Evolutionary conservation across 192 early-diverging fungal species (phyloP).

Genomic region (Radiomyces spectabilis): DNA sequence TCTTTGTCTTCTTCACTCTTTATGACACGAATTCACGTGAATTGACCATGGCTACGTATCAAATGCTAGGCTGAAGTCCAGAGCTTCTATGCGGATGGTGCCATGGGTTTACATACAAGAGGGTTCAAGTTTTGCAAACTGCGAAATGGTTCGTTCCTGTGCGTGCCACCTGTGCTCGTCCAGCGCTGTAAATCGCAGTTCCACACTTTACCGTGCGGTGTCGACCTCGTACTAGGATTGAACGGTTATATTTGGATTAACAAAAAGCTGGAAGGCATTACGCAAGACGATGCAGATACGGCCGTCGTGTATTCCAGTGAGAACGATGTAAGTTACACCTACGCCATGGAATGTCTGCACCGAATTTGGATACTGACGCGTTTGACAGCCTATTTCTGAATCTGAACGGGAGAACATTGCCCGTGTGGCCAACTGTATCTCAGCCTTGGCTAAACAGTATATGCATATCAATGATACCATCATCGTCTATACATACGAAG

Average conservation of each 20-base stretch:
- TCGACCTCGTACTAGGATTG: slow-evolving; percentile 89
- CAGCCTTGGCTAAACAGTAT: slow-evolving; percentile 67
- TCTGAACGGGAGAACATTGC: slow-evolving; percentile 79
- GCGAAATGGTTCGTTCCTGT: slow-evolving; percentile 62
- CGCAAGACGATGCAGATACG: slow-evolving; percentile 64
- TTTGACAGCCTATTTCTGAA: slow-evolving; percentile 52
- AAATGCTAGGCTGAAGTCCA: slow-evolving; percentile 29
- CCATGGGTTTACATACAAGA: slow-evolving; percentile 83
- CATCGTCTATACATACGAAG: slow-evolving; percentile 90
- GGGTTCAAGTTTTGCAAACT: slow-evolving; percentile 70
- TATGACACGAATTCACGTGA: too few species aligned
- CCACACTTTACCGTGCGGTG: slow-evolving; percentile 81
- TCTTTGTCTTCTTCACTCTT: background rate
- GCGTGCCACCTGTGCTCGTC: slow-evolving; percentile 81
- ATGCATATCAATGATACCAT: slow-evolving; percentile 83
- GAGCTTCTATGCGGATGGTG: slow-evolving; percentile 79
- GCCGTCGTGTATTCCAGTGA: slow-evolving; percentile 81
- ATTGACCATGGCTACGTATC: too few species aligned
- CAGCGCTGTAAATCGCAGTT: slow-evolving; percentile 95
- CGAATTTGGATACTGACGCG: background rate
- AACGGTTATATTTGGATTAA: slow-evolving; percentile 97
- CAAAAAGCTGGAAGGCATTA: slow-evolving; percentile 46
- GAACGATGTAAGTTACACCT: slow-evolving; percentile 62
- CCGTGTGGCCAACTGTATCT: slow-evolving; percentile 83
- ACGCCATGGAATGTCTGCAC: background rate